Percentiles rank a stretch among this genome's conserved stretches.
These are phyloP conservation scores for Teunomyces cretensis DNA, from an alignment of 805 yeast species.

Conservation along the genomic window DNA sequence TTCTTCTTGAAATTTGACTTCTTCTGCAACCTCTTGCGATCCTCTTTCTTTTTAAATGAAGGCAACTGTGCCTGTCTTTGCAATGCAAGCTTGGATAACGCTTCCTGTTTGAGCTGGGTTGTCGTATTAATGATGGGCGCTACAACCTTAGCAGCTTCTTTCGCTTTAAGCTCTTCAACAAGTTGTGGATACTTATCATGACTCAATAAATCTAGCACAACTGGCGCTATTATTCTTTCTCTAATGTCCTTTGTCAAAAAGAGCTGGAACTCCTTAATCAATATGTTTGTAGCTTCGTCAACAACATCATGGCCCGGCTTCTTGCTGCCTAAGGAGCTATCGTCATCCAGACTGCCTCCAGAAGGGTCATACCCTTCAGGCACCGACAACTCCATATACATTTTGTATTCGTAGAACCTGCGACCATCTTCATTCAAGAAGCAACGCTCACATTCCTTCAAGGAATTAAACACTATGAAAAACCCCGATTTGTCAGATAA, in stretches of 20 bases:
- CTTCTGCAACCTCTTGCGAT: conserved; percentile 12
- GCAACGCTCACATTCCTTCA: conserved; percentile 58
- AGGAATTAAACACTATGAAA: conserved; percentile 64
- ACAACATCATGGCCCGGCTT: conserved; percentile 31
- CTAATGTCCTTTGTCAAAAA: conserved; percentile 70
- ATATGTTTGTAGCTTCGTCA: conserved; percentile 56
- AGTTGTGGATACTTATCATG: conserved; percentile 58
- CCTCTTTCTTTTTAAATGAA: conserved; percentile 31
- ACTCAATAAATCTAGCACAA: conserved; percentile 58
- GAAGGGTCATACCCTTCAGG: conserved; percentile 40
- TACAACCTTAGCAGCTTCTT: conserved; percentile 18
- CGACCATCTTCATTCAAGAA: conserved; percentile 61
- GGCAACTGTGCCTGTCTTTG: conserved; percentile 27
- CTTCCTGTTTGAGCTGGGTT: conserved; percentile 21
- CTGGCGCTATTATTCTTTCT: conserved; percentile 70
- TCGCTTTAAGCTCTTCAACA: conserved; percentile 33
- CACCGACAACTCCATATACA: conserved; percentile 59
- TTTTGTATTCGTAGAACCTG: conserved; percentile 43
- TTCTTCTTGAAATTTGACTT: conserved; percentile 22
- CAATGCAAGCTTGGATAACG: conserved; percentile 24
- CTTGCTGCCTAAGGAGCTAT: conserved; percentile 12
- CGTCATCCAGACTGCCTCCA: conserved; percentile 12
- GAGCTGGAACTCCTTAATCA: conserved; percentile 62
- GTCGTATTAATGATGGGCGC: conserved; percentile 7
- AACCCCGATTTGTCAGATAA: conserved; percentile 65